A percentile compares a stretch with the other conserved stretches of the same genome.
These are phyloP conservation scores for Thraustochytrium sp. DNA, from an alignment of 352 stramenopile species.

Conservation along the genomic window DNA sequence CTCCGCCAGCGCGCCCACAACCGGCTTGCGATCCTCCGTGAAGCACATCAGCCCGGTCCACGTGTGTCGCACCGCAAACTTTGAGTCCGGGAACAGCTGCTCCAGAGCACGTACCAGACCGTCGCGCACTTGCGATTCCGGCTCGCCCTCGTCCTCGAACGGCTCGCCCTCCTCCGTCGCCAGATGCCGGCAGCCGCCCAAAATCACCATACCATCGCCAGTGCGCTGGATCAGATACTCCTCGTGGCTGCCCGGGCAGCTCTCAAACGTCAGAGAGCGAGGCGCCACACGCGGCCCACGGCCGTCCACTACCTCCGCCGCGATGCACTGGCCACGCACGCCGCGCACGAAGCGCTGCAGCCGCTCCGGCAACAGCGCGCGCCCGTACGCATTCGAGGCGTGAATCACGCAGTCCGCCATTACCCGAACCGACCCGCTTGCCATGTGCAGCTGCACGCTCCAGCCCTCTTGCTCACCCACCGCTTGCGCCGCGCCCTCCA, in stretches of 20 bases:
- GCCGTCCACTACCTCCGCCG: neutral
- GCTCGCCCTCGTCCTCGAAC: neutral
- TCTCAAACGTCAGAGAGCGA: neutral
- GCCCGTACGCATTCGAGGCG: neutral
- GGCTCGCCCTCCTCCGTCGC: neutral
- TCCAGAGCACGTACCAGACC: neutral
- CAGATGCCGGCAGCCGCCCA: slow-evolving; percentile 12
- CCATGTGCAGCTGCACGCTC: neutral
- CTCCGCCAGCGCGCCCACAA: neutral
- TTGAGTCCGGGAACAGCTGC: neutral
- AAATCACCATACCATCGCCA: neutral
- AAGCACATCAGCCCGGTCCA: slow-evolving; percentile 39
- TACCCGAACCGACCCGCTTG: neutral
- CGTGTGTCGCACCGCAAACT: neutral
- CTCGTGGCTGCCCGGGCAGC: neutral
- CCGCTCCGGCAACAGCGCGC: slow-evolving; percentile 3
- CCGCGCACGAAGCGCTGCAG: neutral
- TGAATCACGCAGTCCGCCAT: neutral
- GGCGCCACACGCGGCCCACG: neutral
- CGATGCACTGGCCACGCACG: slow-evolving; percentile 17
- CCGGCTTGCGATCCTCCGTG: neutral
- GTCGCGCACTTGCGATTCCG: neutral
- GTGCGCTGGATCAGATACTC: slow-evolving; percentile 21
- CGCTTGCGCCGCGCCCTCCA: no score
- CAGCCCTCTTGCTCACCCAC: neutral